Conservation (phyloP, 1,139 yeast genomes). For the Pneumocystis wakefieldiae region DNA sequence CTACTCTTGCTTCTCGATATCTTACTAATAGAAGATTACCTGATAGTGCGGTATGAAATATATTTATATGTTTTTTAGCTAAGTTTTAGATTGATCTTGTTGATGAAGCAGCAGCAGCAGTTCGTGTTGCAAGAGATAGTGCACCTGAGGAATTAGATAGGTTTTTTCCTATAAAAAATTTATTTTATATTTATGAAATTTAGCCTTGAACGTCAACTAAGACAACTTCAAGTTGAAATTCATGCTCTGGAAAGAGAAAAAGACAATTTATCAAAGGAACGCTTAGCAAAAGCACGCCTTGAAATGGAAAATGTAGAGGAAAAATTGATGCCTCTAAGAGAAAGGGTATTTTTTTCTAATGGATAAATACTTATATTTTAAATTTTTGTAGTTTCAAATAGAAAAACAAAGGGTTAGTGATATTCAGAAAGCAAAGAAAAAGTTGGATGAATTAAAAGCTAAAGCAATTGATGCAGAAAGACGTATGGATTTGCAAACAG, state of each 20-base stretch:
- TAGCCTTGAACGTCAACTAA: conserved; percentile 67
- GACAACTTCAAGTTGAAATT: conserved; percentile 83
- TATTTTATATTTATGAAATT: neutral
- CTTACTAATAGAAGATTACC: conserved; percentile 92
- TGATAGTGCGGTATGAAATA: conserved; percentile 52
- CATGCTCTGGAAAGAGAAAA: conserved; percentile 88
- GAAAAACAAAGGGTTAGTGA: conserved; percentile 89
- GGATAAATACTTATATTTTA: neutral
- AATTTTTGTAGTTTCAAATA: conserved; percentile 40
- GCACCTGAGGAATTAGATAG: conserved; percentile 93
- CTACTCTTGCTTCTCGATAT: conserved; percentile 87
- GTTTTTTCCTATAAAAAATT: conserved; percentile 14
- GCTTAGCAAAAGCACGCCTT: conserved; percentile 63
- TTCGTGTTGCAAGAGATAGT: conserved; percentile 95
- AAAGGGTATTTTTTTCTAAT: conserved; percentile 22
- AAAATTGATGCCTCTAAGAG: conserved; percentile 69
- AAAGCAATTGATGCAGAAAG: conserved; percentile 96
- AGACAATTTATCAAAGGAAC: conserved; percentile 46
- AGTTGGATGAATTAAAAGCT: conserved; percentile 77
- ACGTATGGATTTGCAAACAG: conserved; percentile 84
- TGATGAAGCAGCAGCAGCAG: conserved; percentile 94
- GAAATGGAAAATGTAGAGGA: conserved; percentile 75
- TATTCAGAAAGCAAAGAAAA: conserved; percentile 73
- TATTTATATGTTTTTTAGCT: neutral
- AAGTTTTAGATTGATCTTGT: conserved; percentile 53